Evolutionary conservation across 106 monocot species (phyloP), one percentile per base, ranked within the genome.

Genomic region (Acorus calamus): DNA sequence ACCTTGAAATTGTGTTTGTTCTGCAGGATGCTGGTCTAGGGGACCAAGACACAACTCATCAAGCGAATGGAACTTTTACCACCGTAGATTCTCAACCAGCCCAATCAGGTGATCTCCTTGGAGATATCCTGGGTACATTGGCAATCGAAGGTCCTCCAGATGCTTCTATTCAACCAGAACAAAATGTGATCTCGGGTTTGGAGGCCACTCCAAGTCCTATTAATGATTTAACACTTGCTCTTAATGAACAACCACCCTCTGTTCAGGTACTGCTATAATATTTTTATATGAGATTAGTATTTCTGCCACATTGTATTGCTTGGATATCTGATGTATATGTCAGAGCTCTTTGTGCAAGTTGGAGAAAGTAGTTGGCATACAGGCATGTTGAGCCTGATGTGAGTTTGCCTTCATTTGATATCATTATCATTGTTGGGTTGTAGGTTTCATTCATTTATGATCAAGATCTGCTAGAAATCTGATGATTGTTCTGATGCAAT

Each of bases 101-200:
- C 12, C 71, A 78, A 56, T 77, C 85, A 70, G 73, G 72, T 66
- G 96, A 88, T 61, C 78, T 91, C 63, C 83, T 98, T 71, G 90
- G 84, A 58, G 96, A 98, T 78, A 80, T 98, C 57, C 79, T 98
- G 59, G 86, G 84, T 14, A 81, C 87, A 52, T 84, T 87, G 70
- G 82, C 91, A 14, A 92, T 88, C 75, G 96, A 98, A 73, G 96
- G 85, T 42, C 88, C 91, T 54, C 74, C 87, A 44, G 71, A 50
- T 57, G 60, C 65, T 73, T 14, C 64, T 74, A 57, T 57, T 67
- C 28, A 73, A n/a, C 66, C 57, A 42, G 79, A 79, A 50, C 74
- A 84, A 59, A 76, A 75, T 62, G 7, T 50, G 47, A 3, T 70
- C 2, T 61, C 78, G 11, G 83, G 70, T 28, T 14, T 72, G 46